These are phyloP conservation scores for Mortierella sp. DNA, from an alignment of 371 early-diverging fungal genomes.

Conservation along the genomic window DNA sequence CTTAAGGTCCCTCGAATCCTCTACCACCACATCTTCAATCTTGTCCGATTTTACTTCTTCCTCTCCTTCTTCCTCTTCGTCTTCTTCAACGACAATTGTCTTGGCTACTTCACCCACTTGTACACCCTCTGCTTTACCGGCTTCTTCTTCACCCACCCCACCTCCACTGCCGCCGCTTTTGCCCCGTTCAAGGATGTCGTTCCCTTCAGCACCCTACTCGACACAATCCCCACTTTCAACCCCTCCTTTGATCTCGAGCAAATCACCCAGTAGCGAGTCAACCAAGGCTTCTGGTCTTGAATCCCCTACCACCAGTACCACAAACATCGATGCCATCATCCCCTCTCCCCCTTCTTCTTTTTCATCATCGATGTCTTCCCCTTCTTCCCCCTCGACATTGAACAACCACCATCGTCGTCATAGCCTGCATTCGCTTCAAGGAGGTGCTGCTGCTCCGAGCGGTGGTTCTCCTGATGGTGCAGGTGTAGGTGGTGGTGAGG, in stretches of 20 bases:
- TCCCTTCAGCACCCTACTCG: neutral
- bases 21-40: neutral
- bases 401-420: neutral
- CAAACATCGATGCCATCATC: no score
- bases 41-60: constrained; percentile 9
- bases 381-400: constrained; percentile 13
- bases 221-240: neutral
- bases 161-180: neutral
- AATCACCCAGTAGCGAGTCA: neutral
- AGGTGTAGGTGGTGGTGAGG: no score
- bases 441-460: no score
- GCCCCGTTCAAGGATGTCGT: constrained; percentile 1
- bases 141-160: neutral
- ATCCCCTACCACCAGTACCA: neutral
- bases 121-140: neutral
- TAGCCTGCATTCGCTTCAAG: neutral
- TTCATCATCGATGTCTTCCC: neutral
- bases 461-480: neutral
- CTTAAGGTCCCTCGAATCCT: neutral
- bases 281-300: neutral
- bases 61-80: constrained; percentile 9
- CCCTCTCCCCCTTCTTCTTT: neutral
- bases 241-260: neutral
- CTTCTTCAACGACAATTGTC: neutral
- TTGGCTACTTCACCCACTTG: neutral